phyloP scores from a whole-genome alignment of 352 stramenopile genomes.

The Phytophthora brassicae region DNA sequence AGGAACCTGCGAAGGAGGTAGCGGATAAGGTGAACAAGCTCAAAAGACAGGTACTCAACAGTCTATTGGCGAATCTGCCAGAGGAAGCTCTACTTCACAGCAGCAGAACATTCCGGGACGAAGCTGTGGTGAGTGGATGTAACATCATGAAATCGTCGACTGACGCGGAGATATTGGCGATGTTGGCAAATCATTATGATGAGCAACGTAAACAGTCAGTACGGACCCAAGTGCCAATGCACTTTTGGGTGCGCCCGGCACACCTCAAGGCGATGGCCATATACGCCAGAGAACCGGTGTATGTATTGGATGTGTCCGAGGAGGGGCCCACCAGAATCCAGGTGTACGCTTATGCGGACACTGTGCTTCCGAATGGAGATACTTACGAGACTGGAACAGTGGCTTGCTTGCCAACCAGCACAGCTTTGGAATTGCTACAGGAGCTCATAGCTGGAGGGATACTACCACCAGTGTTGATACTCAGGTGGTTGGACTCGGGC shows the following conservation, averaged over 20 bases:
- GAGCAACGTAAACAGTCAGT: background rate
- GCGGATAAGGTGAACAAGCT: background rate
- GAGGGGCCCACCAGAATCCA: background rate
- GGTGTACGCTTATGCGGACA: background rate
- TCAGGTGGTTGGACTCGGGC: background rate
- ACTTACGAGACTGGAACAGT: background rate
- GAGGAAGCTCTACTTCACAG: background rate
- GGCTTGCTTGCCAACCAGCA: background rate
- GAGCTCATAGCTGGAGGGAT: background rate
- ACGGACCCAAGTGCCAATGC: background rate
- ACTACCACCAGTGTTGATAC: background rate
- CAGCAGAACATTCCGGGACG: background rate
- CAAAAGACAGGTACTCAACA: background rate
- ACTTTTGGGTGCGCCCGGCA: background rate
- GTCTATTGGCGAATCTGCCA: background rate
- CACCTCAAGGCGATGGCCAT: slow-evolving; percentile 1
- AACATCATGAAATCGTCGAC: background rate
- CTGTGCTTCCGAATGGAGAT: background rate
- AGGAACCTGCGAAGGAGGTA: background rate
- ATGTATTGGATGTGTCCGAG: background rate
- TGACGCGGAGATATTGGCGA: background rate
- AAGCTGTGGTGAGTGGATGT: background rate
- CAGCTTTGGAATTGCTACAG: background rate
- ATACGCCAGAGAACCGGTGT: background rate
- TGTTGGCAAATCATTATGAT: background rate